phyloP scores from a whole-genome alignment of 2,329 filamentous ascomycete genomes.

The Xylaria polymorpha region DNA sequence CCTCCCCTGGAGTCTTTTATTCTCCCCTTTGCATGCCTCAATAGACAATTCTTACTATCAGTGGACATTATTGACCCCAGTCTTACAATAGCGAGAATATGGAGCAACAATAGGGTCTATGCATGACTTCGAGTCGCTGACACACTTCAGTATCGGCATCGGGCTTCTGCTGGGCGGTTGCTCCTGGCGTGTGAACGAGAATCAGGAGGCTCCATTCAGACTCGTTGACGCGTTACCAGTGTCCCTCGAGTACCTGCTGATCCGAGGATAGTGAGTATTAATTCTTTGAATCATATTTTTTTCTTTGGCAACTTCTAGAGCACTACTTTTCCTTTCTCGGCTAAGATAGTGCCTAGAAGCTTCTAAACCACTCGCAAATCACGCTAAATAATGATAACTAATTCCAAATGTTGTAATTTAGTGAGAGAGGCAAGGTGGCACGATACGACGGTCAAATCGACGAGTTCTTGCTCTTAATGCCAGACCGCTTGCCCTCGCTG shows the following conservation, averaged over 20 bases:
- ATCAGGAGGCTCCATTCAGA: slow-evolving; percentile 17
- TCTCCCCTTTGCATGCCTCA: no score
- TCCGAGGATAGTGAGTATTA: slow-evolving; percentile 20
- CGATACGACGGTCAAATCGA: slow-evolving; percentile 18
- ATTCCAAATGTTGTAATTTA: no score
- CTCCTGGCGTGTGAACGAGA: background rate
- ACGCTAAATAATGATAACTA: no score
- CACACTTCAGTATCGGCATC: slow-evolving; percentile 26
- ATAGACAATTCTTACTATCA: no score
- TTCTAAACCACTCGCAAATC: no score
- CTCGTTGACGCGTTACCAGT: slow-evolving; percentile 21
- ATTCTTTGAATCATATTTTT: no score
- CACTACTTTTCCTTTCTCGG: no score
- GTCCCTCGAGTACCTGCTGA: slow-evolving; percentile 24
- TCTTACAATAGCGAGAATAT: background rate
- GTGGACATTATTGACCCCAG: no score
- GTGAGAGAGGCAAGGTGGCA: slow-evolving; percentile 3
- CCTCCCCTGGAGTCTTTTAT: no score
- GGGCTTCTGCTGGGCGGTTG: slow-evolving; percentile 11
- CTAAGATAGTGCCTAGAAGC: no score
- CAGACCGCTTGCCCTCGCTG: slow-evolving; percentile 19
- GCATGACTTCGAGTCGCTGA: slow-evolving; percentile 30
- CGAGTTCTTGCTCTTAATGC: slow-evolving; percentile 9
- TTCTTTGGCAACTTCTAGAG: no score
- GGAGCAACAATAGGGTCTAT: slow-evolving; percentile 22